Evolutionary conservation across 805 yeast species (phyloP).

Genomic region (Ogataea neopini): DNA sequence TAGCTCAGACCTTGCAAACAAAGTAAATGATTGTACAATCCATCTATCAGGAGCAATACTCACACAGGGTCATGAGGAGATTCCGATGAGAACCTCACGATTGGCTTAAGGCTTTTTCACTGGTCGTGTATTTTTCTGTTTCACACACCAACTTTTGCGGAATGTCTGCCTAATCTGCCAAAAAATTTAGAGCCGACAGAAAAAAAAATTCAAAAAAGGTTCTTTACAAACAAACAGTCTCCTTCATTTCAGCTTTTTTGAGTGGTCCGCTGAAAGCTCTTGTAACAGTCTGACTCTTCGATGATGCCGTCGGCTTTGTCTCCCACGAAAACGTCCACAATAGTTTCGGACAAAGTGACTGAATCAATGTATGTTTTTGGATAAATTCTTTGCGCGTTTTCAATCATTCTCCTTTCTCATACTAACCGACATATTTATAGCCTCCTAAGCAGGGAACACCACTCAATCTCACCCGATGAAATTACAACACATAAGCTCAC

Average conservation of each 20-base stretch:
- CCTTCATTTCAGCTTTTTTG: neutral
- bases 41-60: no score
- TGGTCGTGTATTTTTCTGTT: no score
- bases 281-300: no score
- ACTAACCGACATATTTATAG: slow-evolving; percentile 10
- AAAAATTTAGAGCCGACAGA: neutral
- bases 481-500: slow-evolving; percentile 25
- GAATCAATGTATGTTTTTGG: slow-evolving; percentile 24
- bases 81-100: no score
- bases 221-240: neutral
- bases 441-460: slow-evolving; percentile 26
- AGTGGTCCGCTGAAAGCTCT: no score
- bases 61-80: no score
- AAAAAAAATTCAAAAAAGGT: slow-evolving; percentile 1
- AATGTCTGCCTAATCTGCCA: slow-evolving; percentile 21
- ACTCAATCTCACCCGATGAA: slow-evolving; percentile 30
- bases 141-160: slow-evolving; percentile 9
- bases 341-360: slow-evolving; percentile 15
- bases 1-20: no score
- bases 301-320: neutral
- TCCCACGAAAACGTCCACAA: neutral
- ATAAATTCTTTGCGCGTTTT: neutral
- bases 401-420: neutral
- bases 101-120: no score
- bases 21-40: no score